These are phyloP conservation scores for Dissophora globulifera DNA, from an alignment of 192 early-diverging fungal genomes.

Conservation along the genomic window DNA sequence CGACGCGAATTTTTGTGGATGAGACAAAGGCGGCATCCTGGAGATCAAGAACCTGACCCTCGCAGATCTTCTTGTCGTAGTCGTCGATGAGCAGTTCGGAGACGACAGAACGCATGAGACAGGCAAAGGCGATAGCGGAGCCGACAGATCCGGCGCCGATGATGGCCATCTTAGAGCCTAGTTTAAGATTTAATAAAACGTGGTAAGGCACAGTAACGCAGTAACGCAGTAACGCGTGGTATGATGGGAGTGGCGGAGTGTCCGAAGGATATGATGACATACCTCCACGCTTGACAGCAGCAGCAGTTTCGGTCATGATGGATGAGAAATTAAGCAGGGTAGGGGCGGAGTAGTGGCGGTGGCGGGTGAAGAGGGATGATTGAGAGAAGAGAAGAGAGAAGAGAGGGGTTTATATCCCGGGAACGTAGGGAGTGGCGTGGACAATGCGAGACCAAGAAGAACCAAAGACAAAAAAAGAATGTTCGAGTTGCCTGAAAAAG, in stretches of 20 bases:
- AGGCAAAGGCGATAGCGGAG: conserved; percentile 76
- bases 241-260: background rate
- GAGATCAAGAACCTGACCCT: conserved; percentile 86
- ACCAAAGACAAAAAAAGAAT: background rate
- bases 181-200: background rate
- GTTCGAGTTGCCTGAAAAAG: no score
- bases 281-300: conserved; percentile 2
- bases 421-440: background rate
- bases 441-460: background rate
- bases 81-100: conserved; percentile 81
- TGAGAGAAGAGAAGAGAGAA: background rate
- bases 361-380: background rate
- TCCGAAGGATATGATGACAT: background rate
- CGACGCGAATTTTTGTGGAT: conserved; percentile 69
- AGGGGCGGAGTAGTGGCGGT: background rate
- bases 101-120: conserved; percentile 72
- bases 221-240: background rate
- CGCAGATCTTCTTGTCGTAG: conserved; percentile 69
- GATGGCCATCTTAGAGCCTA: conserved; percentile 68
- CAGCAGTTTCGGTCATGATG: background rate
- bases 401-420: background rate
- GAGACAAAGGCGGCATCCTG: conserved; percentile 81
- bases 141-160: conserved; percentile 85
- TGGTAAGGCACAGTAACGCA: background rate
- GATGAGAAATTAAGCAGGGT: background rate